Evolutionary conservation across 768 basidiomycete species (phyloP).

Genomic region (Podaxis carcinomalis): DNA sequence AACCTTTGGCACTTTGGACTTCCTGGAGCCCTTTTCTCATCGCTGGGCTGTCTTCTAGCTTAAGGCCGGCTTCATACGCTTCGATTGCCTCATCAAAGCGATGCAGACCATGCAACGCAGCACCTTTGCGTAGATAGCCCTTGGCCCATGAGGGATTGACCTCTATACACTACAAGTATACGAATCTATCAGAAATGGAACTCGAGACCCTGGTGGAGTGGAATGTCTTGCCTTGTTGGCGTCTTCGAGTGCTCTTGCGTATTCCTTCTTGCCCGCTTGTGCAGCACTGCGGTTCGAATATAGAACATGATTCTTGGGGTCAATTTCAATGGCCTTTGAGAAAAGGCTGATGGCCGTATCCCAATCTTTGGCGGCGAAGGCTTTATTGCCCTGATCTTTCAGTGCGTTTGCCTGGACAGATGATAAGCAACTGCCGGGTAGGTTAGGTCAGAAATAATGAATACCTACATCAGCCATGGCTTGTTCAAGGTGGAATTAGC

Average conservation of each 20-base stretch:
- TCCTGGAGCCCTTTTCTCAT: conserved; percentile 86
- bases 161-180: conserved; percentile 59
- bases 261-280: conserved; percentile 80
- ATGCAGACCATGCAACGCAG: conserved; percentile 81
- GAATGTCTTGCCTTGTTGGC: conserved; percentile 72
- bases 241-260: conserved; percentile 72
- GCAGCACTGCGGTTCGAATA: conserved; percentile 94
- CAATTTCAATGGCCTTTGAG: conserved; percentile 77
- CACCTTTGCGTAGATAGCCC: conserved; percentile 88
- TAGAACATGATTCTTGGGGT: conserved; percentile 81
- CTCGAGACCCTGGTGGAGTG: background rate
- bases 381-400: conserved; percentile 94
- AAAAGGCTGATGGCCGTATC: conserved; percentile 83
- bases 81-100: conserved; percentile 80
- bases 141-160: conserved; percentile 83
- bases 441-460: background rate
- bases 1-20: conserved; percentile 81
- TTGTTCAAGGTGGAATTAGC: conserved; percentile 4
- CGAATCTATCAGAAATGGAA: background rate
- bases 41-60: conserved; percentile 77
- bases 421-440: background rate
- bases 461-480: conserved; percentile 39
- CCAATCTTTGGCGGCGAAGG: conserved; percentile 91
- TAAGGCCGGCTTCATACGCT: conserved; percentile 78
- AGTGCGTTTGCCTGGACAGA: conserved; percentile 45